A percentile compares a stretch with the other conserved stretches of the same genome.
Evolutionary conservation across 805 yeast genomes (phyloP).

Genomic region (Saccharomyces mikatae): DNA sequence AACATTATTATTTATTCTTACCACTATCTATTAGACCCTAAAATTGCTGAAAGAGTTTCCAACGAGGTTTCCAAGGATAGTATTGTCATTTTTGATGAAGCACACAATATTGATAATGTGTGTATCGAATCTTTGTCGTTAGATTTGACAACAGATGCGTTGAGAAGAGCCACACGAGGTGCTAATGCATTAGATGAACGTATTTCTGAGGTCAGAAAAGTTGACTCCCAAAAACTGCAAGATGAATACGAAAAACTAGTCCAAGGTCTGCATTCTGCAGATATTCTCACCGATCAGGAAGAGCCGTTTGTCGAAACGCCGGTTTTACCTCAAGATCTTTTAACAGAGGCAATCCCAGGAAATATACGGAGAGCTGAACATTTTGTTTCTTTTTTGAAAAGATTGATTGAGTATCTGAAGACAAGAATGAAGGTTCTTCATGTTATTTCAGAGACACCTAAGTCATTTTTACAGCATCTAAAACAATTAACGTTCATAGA

Average conservation of each 20-base stretch:
- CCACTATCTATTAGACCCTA: conserved; percentile 93
- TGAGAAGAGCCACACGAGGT: conserved; percentile 81
- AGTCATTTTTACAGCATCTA: conserved; percentile 83
- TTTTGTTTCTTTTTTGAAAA: conserved; percentile 82
- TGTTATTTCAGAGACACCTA: conserved; percentile 96
- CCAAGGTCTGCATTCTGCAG: conserved; percentile 79
- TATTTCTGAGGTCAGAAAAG: conserved; percentile 75
- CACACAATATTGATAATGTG: conserved; percentile 97
- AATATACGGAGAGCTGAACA: conserved; percentile 96
- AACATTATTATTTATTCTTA: conserved; percentile 92
- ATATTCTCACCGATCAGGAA: conserved; percentile 48
- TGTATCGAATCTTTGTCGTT: conserved; percentile 92
- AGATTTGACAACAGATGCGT: conserved; percentile 83
- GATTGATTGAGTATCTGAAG: conserved; percentile 89
- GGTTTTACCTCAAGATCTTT: conserved; percentile 70
- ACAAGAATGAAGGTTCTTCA: conserved; percentile 96
- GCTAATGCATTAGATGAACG: conserved; percentile 70
- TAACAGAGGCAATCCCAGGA: conserved; percentile 94
- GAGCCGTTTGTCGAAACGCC: conserved; percentile 74
- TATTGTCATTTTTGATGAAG: conserved; percentile 94
- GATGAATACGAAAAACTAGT: conserved; percentile 88
- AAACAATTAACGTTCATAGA: conserved; percentile 91
- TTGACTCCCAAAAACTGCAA: conserved; percentile 76
- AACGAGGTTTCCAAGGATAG: conserved; percentile 85
- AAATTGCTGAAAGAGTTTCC: conserved; percentile 92